A percentile compares a stretch with the other conserved stretches of the same genome.
Evolutionary conservation across 2,329 filamentous ascomycete species (phyloP).

Genomic region (Beauveria pseudobassiana): DNA sequence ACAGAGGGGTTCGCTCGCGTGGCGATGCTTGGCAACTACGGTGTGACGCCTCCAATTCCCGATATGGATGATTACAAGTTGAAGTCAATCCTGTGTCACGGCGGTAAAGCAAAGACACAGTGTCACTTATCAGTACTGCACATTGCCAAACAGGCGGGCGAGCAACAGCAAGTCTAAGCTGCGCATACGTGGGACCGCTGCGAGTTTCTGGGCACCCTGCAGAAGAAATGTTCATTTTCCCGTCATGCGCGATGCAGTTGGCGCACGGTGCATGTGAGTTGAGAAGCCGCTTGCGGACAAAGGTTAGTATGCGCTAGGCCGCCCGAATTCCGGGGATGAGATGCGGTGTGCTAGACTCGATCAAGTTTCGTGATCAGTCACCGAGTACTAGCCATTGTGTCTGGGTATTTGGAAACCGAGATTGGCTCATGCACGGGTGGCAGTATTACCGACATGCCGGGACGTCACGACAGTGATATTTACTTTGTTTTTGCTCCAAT

Average conservation of each 20-base stretch:
- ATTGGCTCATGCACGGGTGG: neutral
- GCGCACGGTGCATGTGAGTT: neutral
- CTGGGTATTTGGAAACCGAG: neutral
- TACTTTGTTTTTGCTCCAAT: neutral
- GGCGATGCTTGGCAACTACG: neutral
- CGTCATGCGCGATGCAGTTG: neutral
- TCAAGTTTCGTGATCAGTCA: neutral
- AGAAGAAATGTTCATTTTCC: neutral
- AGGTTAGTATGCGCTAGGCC: neutral
- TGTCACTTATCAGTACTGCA: neutral
- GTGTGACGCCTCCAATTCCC: neutral
- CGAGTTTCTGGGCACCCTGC: neutral
- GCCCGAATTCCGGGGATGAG: constrained; percentile 1
- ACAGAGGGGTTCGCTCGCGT: neutral
- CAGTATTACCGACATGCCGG: neutral
- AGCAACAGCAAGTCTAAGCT: too few species aligned
- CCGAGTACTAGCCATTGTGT: neutral
- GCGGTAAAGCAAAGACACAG: neutral
- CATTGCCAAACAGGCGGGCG: neutral
- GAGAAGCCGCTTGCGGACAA: neutral
- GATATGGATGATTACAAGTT: neutral
- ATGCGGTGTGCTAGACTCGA: constrained; percentile 5
- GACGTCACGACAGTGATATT: neutral
- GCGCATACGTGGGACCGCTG: neutral
- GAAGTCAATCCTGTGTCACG: neutral